Base-by-base conservation (phyloP, 2,329 filamentous ascomycete species). In the Microascus cirrosus region DNA sequence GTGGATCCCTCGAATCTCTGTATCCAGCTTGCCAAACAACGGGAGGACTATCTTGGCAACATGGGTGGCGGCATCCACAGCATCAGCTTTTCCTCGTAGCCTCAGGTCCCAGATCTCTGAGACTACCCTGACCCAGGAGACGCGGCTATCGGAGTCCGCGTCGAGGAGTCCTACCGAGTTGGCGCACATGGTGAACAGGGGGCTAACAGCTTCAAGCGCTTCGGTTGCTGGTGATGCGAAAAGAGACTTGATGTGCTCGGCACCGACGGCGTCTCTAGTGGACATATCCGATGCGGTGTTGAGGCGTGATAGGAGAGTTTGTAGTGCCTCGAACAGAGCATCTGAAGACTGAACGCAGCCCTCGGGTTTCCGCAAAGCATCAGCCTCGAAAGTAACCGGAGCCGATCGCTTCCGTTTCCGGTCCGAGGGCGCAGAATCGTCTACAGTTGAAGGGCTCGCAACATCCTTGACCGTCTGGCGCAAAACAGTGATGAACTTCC, bases 401-500 rank as follows among this genome's bases (percentile, higher is more conserved):
- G 67, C 63, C 2, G 69, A 66, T 59, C 76, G 73, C 67, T 83
- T 83, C 59, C 77, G 69, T 63, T 80, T 80, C 45, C 56, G 51
- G 20, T 52, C 57, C 13, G 34, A 39, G 10, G 65, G 58, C 7
- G 62, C 61, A 3, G 64, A 55, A 32, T 65, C 59, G 11, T 62
- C 45, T 25, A 53, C n/a, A 13, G 18, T 48, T 1, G 57, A 42
- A 2, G 72, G 66, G 3, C 64, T 67, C 1, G 76, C 75, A 42
- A 80, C 62, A 25, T 90, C 86, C 54, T 81, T 77, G 54, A 91
- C 70, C 0, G 85, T 82, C 63, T 83, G 80, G 63, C 85, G 82
- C 50, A 95, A 68, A 11, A 90, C 80, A 1, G 73, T 70, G 36
- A 88, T 71, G 57, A 95, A 89, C 53, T 82, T 79, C 59, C 85